Evolutionary conservation across 371 early-diverging fungal genomes (phyloP).

Genomic region (Phascolomyces articulosus): DNA sequence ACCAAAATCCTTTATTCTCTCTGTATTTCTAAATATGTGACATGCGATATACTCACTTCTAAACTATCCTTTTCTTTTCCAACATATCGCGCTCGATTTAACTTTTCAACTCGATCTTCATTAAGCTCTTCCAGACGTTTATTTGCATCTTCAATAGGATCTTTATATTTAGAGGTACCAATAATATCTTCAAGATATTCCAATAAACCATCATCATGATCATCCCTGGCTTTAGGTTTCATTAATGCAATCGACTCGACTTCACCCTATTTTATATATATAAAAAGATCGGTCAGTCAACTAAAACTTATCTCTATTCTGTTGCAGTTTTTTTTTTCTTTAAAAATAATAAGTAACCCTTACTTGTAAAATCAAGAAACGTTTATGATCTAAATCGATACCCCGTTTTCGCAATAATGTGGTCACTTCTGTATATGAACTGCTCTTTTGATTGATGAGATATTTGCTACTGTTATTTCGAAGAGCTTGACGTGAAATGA

Average conservation of each 20-base stretch:
- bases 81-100: slow-evolving; percentile 85
- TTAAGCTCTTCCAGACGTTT: slow-evolving; percentile 73
- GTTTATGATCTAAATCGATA: slow-evolving; percentile 98
- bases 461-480: slow-evolving; percentile 80
- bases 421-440: slow-evolving; percentile 87
- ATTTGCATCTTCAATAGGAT: slow-evolving; percentile 81
- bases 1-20: too few species aligned
- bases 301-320: too few species aligned
- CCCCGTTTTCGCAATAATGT: slow-evolving; percentile 86
- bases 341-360: too few species aligned
- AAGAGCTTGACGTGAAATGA: slow-evolving; percentile 83
- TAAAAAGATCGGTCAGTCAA: background rate
- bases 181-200: slow-evolving; percentile 99
- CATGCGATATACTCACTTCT: slow-evolving; percentile 55
- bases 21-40: too few species aligned
- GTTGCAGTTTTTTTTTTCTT: too few species aligned
- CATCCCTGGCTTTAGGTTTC: slow-evolving; percentile 96
- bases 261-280: slow-evolving; percentile 80
- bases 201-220: slow-evolving; percentile 95
- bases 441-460: slow-evolving; percentile 73
- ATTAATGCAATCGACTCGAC: slow-evolving; percentile 99
- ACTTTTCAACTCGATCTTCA: slow-evolving; percentile 80
- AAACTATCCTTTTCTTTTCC: slow-evolving; percentile 81
- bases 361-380: slow-evolving; percentile 97
- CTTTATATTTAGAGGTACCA: slow-evolving; percentile 93